Evolutionary conservation across 495 filamentous ascomycete species (phyloP), one percentile per base, ranked within the genome.

Genomic region (Aspergillus ellipticus): DNA sequence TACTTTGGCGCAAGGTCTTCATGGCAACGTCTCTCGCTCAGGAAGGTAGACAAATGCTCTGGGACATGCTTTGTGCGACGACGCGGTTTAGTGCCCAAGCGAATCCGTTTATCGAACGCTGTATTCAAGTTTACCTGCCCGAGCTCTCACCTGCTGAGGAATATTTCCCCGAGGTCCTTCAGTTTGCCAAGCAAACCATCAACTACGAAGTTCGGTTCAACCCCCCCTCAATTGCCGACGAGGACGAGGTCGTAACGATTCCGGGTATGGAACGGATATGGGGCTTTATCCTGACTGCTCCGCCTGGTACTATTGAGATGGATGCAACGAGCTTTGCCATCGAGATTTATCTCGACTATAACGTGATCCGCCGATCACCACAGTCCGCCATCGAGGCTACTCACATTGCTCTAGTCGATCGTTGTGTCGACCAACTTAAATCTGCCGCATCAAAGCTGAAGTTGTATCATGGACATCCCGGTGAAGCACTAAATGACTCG

Each of bases 261-360:
- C 74, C 80, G 16, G 88, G 86, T 8, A 78, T 89, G 48, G 89
- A 94, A 50, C 79, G 89, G 41, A 75, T 97, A 46, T 97, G 93
- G 93, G 83, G 81, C 15, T 84, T 96, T 63, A 85, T 93, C 16
- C 65, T 96, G 46, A 84, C 79, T 17, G 85, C 89, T 11, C 84
- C 83, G 3, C 74, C 78, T n/a, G 79, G 81, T 42, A 85, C 82
- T 0, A 85, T 95, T 46, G 90, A 90, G 57, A 71, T 78, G 5
- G 70, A 79, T 42, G 86, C 88, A 3, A 92, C 87, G 21, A 73
- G 75, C 31, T 80, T 83, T 17, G 81, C 96, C 8, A 89, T 92
- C 31, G 77, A 85, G 26, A 76, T 89, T n/a, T 96, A 92, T 59
- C 67, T 96, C 13, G 84, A 87, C 50, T 72, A 80, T 35, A 58